Evolutionary conservation across 768 basidiomycete species (phyloP), one percentile per base, ranked within the genome.

Genomic region (Suillus brevipes): DNA sequence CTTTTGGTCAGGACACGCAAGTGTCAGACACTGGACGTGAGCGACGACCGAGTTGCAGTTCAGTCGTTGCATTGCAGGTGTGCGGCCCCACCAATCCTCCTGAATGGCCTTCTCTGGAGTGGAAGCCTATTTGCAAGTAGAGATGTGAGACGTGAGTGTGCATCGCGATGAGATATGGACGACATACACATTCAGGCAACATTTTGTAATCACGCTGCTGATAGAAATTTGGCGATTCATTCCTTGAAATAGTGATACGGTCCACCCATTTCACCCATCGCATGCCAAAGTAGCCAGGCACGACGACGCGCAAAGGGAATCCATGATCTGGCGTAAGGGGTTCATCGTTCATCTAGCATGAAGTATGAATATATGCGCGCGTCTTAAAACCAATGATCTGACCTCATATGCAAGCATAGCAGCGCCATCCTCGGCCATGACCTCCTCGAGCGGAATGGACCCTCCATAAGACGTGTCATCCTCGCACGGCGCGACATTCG

Each of bases 201-300:
- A 90, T 75, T 67, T 86, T 90, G 75, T 91, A 92, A 72, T 91
- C 90, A 5, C 81, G 81, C 72, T 89, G 88, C 67, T 90, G 89
- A 70, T 89, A 91, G 73, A 85, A 89, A 71, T 88, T 89, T 37
- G 83, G 81, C 1, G 88, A 89, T 75, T 91, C 89, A 8, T 64
- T 40, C 3, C 61, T 68, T 6, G 87, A 84, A 64, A 90, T 70
- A 34, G 80, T 75, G 69, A 90, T 85, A 0, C 79, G 84, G 69
- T 89, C 87, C 0, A 89, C 78, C 89, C 90, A 91, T 78, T 91
- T 90, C 9, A 90, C 88, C 87, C 89, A 89, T 13, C 89, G 84
- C 37, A 87, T 89, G 7, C 89, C 89, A 18, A 85, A 79, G 68
- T 82, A 84, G 4, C 90, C 89, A 0, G 90, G 90, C 1, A 87